Evolutionary conservation across 2,329 filamentous ascomycete species (phyloP).

Genomic region (Talaromyces sp.): DNA sequence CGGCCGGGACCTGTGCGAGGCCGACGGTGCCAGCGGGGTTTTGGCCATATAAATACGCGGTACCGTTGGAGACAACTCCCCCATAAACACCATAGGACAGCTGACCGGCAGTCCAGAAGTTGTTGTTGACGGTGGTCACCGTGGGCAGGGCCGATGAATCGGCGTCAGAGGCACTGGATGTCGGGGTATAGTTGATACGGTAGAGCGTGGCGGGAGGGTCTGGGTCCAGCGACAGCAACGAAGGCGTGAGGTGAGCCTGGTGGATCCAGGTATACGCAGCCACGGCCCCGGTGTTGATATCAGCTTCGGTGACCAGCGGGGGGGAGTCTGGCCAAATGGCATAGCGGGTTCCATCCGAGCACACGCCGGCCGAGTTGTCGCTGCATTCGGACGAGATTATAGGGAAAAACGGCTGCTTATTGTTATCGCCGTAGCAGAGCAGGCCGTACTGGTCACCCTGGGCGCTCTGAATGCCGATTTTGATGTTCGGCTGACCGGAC

Average conservation of each 20-base stretch:
- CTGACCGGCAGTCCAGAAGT: constrained; percentile 18
- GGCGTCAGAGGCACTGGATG: background rate
- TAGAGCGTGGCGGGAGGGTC: constrained; percentile 21
- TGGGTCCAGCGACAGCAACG: constrained; percentile 12
- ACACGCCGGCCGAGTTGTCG: constrained; percentile 12
- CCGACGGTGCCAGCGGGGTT: constrained; percentile 6
- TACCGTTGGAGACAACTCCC: background rate
- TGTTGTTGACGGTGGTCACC: constrained; percentile 16
- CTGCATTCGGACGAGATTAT: constrained; percentile 9
- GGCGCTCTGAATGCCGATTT: background rate
- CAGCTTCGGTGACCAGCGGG: constrained; percentile 15
- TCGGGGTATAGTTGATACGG: constrained; percentile 17
- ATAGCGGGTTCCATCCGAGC: constrained; percentile 16
- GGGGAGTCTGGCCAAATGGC: constrained; percentile 22
- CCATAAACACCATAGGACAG: constrained; percentile 16
- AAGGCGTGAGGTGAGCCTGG: constrained; percentile 15
- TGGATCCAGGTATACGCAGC: constrained; percentile 21
- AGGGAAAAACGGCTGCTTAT: constrained; percentile 13
- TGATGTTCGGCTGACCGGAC: constrained; percentile 4
- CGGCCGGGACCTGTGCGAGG: constrained; percentile 4
- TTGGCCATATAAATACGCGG: constrained; percentile 7
- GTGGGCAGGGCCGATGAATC: constrained; percentile 14
- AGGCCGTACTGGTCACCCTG: constrained; percentile 6
- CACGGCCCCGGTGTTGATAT: constrained; percentile 11
- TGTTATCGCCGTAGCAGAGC: constrained; percentile 11